These are phyloP conservation scores for Amauroascus niger DNA, from an alignment of 2,329 filamentous ascomycete species.

Conservation along the genomic window DNA sequence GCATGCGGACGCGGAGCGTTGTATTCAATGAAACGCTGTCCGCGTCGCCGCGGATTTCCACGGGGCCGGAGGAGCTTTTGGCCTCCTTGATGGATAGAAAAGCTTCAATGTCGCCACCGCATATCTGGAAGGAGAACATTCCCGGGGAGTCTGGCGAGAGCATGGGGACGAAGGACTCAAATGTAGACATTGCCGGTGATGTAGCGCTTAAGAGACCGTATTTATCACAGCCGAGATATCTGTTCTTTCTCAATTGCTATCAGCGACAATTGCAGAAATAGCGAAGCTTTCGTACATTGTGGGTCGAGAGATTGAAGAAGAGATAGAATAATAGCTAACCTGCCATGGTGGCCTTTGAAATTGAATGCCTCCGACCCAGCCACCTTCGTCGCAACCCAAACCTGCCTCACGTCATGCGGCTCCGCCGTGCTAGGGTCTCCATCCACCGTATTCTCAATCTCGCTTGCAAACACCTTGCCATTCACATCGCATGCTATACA, in stretches of 20 bases:
- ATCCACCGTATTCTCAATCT: constrained; percentile 81
- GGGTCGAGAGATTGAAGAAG: too few relatives aligned
- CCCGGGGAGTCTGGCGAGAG: constrained; percentile 53
- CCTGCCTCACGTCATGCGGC: constrained; percentile 89
- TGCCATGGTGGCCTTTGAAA: constrained; percentile 84
- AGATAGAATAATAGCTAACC: constrained; percentile 38
- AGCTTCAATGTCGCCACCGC: constrained; percentile 49
- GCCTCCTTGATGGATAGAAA: constrained; percentile 56
- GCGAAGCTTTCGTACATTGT: too few relatives aligned
- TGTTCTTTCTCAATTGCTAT: constrained; percentile 27
- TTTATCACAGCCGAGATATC: constrained; percentile 78
- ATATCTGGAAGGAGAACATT: constrained; percentile 64
- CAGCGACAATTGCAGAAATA: not conserved
- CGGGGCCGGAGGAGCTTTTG: constrained; percentile 40
- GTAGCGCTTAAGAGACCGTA: constrained; percentile 67
- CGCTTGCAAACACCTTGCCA: constrained; percentile 73
- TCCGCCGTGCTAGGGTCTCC: constrained; percentile 74
- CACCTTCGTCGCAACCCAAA: constrained; percentile 82
- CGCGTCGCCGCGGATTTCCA: constrained; percentile 68
- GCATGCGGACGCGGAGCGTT: constrained; percentile 77
- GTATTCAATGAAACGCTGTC: constrained; percentile 58
- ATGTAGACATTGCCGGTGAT: constrained; percentile 68
- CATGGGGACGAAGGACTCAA: constrained; percentile 70
- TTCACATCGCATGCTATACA: constrained; percentile 77
- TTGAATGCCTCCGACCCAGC: constrained; percentile 71